A percentile compares a stretch with the other conserved stretches of the same genome.
Conservation (phyloP, 106 monocot species). For the Allium cepa region DNA sequence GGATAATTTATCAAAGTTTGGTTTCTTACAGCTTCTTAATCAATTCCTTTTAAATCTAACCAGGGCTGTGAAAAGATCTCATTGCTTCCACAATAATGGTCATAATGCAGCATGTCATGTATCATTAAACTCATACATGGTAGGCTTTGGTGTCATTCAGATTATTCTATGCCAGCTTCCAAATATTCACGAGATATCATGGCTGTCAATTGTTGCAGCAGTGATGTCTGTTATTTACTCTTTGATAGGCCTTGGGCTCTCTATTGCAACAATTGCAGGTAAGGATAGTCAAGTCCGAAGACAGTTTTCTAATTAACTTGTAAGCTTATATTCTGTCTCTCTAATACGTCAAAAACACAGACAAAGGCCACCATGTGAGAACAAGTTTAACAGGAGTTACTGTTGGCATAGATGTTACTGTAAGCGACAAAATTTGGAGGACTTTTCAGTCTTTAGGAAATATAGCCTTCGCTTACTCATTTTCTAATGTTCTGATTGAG, state of each 20-base stretch:
- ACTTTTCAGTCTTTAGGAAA: conserved; percentile 67
- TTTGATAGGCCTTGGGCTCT: conserved; percentile 65
- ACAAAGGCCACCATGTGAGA: conserved; percentile 12
- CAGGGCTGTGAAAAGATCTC: conserved; percentile 64
- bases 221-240: conserved; percentile 72
- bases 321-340: background rate
- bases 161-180: conserved; percentile 53
- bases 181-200: conserved; percentile 66
- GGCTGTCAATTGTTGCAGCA: conserved; percentile 72
- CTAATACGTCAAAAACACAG: conserved; percentile 18
- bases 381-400: conserved; percentile 48
- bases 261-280: conserved; percentile 59
- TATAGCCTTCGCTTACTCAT: conserved; percentile 62
- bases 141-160: conserved; percentile 45
- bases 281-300: too few relatives aligned
- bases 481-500: conserved; percentile 55
- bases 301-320: too few relatives aligned
- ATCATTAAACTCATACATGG: conserved; percentile 35
- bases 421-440: conserved; percentile 60
- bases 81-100: conserved; percentile 65
- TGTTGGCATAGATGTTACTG: conserved; percentile 55
- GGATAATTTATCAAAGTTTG: too few relatives aligned
- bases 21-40: too few relatives aligned
- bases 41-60: background rate
- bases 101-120: conserved; percentile 39